Base-by-base conservation (phyloP, 1,139 yeast genomes). In the Candida mesenterica region DNA sequence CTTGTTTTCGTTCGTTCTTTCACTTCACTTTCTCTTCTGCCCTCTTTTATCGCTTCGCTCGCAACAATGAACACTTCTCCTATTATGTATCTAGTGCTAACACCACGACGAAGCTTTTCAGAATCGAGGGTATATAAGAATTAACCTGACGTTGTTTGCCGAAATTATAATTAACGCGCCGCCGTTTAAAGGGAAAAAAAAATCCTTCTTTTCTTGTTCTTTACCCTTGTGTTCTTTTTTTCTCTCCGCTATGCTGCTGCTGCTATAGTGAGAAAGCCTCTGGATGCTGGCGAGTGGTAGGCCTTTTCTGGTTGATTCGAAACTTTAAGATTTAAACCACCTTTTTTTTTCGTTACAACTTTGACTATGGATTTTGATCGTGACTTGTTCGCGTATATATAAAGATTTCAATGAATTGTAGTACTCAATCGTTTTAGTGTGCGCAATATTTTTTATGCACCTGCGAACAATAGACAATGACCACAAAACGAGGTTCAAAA, bases 111-210 rank as follows among this genome's bases (percentile, higher is more conserved):
- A 25, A 25, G 5, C 17, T 12, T 15, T 14, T 25, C 28, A 6
- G 6, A 6, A 19, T 6, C 22, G 8, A 19, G 9, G 8, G 22
- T 19, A 6, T 6, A 19, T 19, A 9, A 6, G 6, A 19, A 19
- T 19, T 19, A n/a, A n/a, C 22, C 22, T 19, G 22, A 19, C 22
- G 22, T 19, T 19, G 22, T 19, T 19, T 19, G 6, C 22, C 22
- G 22, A 19, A 19, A 19, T 19, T 19, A 9, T 19, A 25, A 25
- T 25, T 25, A 25, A 12, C 17, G 8, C 17, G 17, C 28, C 28
- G 14, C 17, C 28, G 28, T 15, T 25, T 4, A 25, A 25, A 5
- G 15, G 10, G 14, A 25, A 25, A n/a, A 25, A 25, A n/a, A 12
- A n/a, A 6, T 25, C 28, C 17, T 14, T 25, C 28, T 19, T 19